Base-by-base conservation (phyloP, 139 green algal species). In the Edaphochlamys debaryana region DNA sequence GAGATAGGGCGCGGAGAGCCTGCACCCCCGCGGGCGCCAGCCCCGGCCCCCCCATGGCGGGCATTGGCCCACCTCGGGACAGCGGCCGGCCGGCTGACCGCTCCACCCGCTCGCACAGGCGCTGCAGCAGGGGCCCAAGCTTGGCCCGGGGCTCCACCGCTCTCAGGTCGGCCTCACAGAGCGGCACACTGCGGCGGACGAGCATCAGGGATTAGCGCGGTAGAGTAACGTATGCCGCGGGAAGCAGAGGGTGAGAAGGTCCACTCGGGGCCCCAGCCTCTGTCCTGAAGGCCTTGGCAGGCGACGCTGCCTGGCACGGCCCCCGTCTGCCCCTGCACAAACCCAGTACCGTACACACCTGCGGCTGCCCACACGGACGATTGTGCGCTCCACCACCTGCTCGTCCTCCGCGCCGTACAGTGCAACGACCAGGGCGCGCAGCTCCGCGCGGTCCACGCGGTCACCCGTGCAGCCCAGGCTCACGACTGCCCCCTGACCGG, bases 161-260 rank as follows among this genome's bases (percentile, higher is more conserved):
- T 1, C 42, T 52, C 22, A 79, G 52, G 64, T 79, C 72, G 34
- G 7, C 52, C 72, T 79, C 34, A 23, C 72, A 68, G 36, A 79
- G 72, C 20, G 72, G 72, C 7, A 68, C 32, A 37, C 72, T 79
- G 72, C 52, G 48, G 45, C 5, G 25, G 48, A 15, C 48, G 48
- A 15, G 48, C 48, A 54, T 15, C 48, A 54, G 48, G 11, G 15
- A 15, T 54, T 15, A 54, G 25, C 25, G 41, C 37, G 38, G 67
- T 37, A 32, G 19, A 34, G 40, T 27, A 58, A 22, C n/a, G n/a
- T n/a, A n/a, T n/a, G n/a, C n/a, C n/a, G n/a, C n/a, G n/a, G n/a
- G n/a, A n/a, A n/a, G n/a, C n/a, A n/a, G n/a, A n/a, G n/a, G n/a
- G 40, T 52, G 40, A 40, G 3, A 52, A 41, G 40, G 7, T 38